These are phyloP conservation scores for Pichia paraexigua DNA, from an alignment of 805 yeast genomes.

Conservation along the genomic window DNA sequence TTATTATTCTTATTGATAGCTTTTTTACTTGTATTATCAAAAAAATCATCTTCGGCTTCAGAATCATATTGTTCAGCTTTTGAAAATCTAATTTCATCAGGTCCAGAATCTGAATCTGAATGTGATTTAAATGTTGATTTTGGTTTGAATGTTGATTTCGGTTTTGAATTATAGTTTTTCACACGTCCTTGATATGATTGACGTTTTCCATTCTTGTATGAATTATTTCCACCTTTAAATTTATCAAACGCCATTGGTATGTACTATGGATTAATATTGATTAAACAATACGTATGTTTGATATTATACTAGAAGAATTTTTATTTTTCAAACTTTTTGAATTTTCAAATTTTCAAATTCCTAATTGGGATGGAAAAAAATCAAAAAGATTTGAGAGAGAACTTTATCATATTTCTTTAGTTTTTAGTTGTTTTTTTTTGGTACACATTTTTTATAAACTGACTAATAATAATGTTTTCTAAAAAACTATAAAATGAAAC, in stretches of 20 bases:
- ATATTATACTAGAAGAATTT: background rate
- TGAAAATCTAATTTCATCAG: slow-evolving; percentile 17
- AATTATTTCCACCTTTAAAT: background rate
- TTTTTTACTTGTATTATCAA: slow-evolving; percentile 29
- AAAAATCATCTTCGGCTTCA: slow-evolving; percentile 27
- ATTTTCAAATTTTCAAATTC: background rate
- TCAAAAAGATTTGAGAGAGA: background rate
- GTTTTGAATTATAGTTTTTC: background rate
- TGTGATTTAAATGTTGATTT: slow-evolving; percentile 2
- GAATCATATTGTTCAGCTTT: slow-evolving; percentile 6
- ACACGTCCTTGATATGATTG: background rate
- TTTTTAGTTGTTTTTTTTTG: too few species aligned
- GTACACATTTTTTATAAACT: background rate
- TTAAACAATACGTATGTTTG: too few species aligned
- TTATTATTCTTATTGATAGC: slow-evolving; percentile 1
- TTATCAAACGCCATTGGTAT: background rate
- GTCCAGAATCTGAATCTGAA: slow-evolving; percentile 18
- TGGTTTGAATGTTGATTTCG: background rate
- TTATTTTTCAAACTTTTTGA: background rate
- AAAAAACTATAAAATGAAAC: background rate
- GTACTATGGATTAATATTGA: background rate
- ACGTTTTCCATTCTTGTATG: background rate
- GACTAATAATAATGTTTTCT: background rate
- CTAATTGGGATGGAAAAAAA: background rate
- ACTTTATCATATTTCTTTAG: too few species aligned